A percentile compares a stretch with the other conserved stretches of the same genome.
These are phyloP conservation scores for Triticum timopheevii DNA, from an alignment of 176 grass and related monocot genomes.

Conservation along the genomic window DNA sequence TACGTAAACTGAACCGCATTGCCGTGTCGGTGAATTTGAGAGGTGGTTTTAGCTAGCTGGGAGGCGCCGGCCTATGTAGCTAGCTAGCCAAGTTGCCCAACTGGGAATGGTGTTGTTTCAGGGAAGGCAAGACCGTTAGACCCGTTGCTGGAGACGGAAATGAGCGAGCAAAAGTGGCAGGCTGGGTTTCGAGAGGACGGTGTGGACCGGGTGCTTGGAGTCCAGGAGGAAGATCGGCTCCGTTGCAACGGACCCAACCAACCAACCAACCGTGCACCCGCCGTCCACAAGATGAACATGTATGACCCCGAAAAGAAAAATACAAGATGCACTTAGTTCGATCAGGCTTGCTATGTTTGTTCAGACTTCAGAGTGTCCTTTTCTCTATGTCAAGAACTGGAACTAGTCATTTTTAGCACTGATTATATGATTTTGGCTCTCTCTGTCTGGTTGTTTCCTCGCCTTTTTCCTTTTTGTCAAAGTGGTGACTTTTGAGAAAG, in stretches of 20 bases:
- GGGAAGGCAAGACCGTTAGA: background rate
- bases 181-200: background rate
- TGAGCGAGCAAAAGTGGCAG: background rate
- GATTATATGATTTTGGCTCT: background rate
- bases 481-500: background rate
- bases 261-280: background rate
- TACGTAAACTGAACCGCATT: background rate
- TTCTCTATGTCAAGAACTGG: background rate
- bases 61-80: background rate
- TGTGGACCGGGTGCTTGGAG: too few relatives aligned
- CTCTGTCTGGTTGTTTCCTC: background rate
- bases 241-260: background rate
- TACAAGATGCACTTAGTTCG: background rate
- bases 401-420: background rate
- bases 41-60: background rate
- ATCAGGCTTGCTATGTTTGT: background rate
- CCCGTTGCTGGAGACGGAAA: background rate
- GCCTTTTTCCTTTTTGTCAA: background rate
- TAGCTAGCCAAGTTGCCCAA: background rate
- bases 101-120: background rate
- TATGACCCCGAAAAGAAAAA: too few relatives aligned
- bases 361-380: background rate
- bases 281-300: background rate
- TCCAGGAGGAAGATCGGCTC: background rate
- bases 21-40: background rate